phyloP scores from a whole-genome alignment of 169 alveolate genomes.

The Cryptosporidium viatorum region DNA sequence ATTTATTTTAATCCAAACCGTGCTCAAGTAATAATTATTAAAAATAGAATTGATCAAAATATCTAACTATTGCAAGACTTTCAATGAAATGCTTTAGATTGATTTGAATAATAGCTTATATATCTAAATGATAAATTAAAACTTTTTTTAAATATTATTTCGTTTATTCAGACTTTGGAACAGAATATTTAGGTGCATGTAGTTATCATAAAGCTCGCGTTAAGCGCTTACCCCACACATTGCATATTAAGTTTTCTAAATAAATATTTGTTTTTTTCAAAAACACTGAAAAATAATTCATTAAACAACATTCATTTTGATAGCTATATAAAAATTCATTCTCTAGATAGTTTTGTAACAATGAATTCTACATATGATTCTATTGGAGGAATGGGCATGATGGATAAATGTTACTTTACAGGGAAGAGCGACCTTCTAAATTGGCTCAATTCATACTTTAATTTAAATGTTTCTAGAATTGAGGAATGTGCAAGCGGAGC shows the following conservation, averaged over 20 bases:
- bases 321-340: neutral
- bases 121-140: neutral
- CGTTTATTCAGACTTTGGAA: neutral
- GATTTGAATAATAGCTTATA: neutral
- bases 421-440: conserved; percentile 90
- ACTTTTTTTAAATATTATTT: neutral
- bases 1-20: conserved; percentile 64
- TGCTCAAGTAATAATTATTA: conserved; percentile 49
- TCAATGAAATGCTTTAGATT: no score
- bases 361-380: conserved; percentile 63
- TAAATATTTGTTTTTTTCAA: neutral
- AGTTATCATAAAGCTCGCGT: conserved; percentile 11
- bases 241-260: conserved; percentile 19
- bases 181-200: neutral
- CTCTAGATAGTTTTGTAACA: neutral
- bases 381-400: conserved; percentile 81
- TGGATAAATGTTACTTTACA: conserved; percentile 91
- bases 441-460: conserved; percentile 89
- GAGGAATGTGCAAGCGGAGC: conserved; percentile 98
- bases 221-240: conserved; percentile 75
- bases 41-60: conserved; percentile 40
- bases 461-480: conserved; percentile 88
- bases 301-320: neutral
- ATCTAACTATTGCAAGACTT: neutral
- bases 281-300: neutral